Base-by-base conservation (phyloP, 441 rosid genomes). In the Hura crepitans region DNA sequence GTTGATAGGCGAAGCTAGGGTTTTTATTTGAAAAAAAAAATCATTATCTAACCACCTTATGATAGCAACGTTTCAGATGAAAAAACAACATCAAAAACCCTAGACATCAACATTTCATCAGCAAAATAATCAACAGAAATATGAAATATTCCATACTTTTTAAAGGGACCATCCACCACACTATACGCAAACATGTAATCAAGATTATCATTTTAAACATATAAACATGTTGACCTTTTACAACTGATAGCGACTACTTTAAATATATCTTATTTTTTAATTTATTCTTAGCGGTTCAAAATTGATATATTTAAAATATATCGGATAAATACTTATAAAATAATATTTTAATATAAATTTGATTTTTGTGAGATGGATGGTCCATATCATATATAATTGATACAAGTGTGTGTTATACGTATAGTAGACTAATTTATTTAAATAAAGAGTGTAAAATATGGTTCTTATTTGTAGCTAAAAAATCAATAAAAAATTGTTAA, bases 1-100 rank as follows among this genome's bases (percentile, higher is more conserved):
- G 50, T 59, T 57, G 81, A 82, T 43, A 68, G 74, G 78, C 76
- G 6, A 72, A 59, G 70, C 71, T 73, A 73, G 75, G 85, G 83
- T 80, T 82, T 80, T 60, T 61, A 30, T 8, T 31, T 56, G 13
- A 27, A 63, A 82, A 80, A 74, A 74, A 35, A 81, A 72, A 76
- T 84, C 86, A 69, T 65, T 82, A 72, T 86, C 89, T 73, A 69
- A 35, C 86, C 78, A 81, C 86, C 68, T 75, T 49, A 63, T 75
- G 88, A 85, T 73, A 58, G 81, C 62, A 77, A 85, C 83, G 8
- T 56, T 73, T 66, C 66, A 80, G 82, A 76, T 75, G 72, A 62
- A 74, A 79, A 74, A 62, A 59, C 69, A 72, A 72, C 78, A 73
- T 78, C 85, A 77, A 77, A 59, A 20, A 71, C 72, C 77, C 66